Evolutionary conservation across 345 rosid species (phyloP).

Genomic region (Kernera saxatilis): DNA sequence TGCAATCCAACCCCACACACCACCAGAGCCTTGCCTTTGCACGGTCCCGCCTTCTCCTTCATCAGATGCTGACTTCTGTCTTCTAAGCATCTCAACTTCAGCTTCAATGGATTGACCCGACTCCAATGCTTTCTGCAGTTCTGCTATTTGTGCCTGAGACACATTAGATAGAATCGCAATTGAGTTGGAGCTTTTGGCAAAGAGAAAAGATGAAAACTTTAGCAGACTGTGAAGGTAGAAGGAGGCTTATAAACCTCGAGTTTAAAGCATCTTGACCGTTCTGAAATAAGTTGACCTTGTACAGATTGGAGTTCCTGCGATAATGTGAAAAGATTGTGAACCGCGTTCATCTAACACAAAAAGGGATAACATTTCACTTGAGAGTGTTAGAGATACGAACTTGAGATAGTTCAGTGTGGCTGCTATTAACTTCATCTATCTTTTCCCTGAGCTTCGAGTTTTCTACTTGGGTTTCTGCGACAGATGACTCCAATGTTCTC

Average conservation of each 20-base stretch:
- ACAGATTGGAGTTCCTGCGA: conserved; percentile 86
- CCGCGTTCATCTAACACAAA: background rate
- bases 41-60: conserved; percentile 52
- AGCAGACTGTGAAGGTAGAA: background rate
- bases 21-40: conserved; percentile 72
- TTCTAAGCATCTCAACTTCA: conserved; percentile 78
- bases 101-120: conserved; percentile 66
- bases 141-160: conserved; percentile 83
- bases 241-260: conserved; percentile 57
- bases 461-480: conserved; percentile 54
- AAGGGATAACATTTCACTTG: background rate
- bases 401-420: conserved; percentile 74
- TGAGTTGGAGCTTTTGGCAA: background rate
- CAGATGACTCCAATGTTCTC: conserved; percentile 48
- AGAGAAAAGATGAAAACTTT: background rate
- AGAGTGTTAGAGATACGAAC: conserved; percentile 32
- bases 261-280: conserved; percentile 98
- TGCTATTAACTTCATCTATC: conserved; percentile 65
- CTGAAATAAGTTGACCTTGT: conserved; percentile 79
- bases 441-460: conserved; percentile 58
- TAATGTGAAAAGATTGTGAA: background rate
- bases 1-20: conserved; percentile 76
- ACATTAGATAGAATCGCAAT: background rate
- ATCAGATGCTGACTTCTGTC: conserved; percentile 63
- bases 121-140: conserved; percentile 75